Percentiles rank a stretch among this genome's conserved stretches.
Evolutionary conservation across 2,329 filamentous ascomycete species (phyloP).

Genomic region (Basipetospora chlamydospora): DNA sequence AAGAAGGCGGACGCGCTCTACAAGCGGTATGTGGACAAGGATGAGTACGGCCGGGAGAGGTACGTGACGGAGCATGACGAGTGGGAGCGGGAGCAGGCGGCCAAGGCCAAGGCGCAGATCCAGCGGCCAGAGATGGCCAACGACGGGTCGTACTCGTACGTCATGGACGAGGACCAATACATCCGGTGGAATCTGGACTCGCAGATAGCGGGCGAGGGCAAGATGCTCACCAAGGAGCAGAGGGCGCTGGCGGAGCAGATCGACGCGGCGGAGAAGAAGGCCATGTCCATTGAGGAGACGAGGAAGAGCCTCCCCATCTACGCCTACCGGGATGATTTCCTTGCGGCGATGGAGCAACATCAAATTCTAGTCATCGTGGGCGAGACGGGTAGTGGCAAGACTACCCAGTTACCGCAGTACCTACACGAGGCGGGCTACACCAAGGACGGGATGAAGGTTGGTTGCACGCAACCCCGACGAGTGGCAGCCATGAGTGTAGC

Average conservation of each 20-base stretch:
- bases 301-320: slow-evolving; percentile 85
- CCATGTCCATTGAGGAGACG: slow-evolving; percentile 78
- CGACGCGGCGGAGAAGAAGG: slow-evolving; percentile 77
- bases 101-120: slow-evolving; percentile 80
- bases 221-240: slow-evolving; percentile 63
- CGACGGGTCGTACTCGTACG: slow-evolving; percentile 62
- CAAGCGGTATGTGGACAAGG: slow-evolving; percentile 75
- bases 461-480: slow-evolving; percentile 85
- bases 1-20: slow-evolving; percentile 84
- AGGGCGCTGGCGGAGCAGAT: slow-evolving; percentile 65
- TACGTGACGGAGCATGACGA: slow-evolving; percentile 91
- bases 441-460: slow-evolving; percentile 69
- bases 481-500: slow-evolving; percentile 97
- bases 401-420: slow-evolving; percentile 89
- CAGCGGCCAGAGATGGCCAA: slow-evolving; percentile 58
- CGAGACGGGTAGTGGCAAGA: slow-evolving; percentile 91
- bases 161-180: slow-evolving; percentile 79
- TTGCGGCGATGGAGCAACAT: slow-evolving; percentile 72
- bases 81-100: slow-evolving; percentile 83
- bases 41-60: slow-evolving; percentile 75
- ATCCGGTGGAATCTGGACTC: slow-evolving; percentile 74
- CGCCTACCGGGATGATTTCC: slow-evolving; percentile 68
- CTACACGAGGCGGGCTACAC: slow-evolving; percentile 84
- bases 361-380: slow-evolving; percentile 87
- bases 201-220: slow-evolving; percentile 55